A percentile compares a stretch with the other conserved stretches of the same genome.
phyloP scores from a whole-genome alignment of 495 filamentous ascomycete genomes.

The Podospora appendiculata region DNA sequence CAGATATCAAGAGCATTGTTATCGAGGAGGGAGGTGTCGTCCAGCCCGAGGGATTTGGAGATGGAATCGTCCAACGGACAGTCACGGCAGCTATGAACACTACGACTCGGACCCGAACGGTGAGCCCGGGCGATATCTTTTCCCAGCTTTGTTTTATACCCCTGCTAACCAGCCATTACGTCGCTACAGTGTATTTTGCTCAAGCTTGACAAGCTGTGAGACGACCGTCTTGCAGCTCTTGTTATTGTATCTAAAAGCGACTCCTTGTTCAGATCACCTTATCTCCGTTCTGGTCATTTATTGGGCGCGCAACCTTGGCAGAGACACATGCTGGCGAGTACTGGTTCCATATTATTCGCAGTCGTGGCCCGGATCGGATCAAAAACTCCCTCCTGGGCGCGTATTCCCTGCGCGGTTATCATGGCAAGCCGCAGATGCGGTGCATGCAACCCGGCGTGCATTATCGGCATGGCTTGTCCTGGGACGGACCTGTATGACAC shows the following conservation, averaged over 20 bases:
- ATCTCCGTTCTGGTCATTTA: neutral
- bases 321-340: neutral
- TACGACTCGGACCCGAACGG: neutral
- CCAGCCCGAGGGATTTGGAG: neutral
- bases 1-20: neutral
- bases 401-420: no score
- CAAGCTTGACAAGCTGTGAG: neutral
- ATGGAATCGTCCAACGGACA: neutral
- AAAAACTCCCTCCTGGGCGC: no score
- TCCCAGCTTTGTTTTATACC: neutral
- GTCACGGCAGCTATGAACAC: neutral
- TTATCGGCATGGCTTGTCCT: no score
- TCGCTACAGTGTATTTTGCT: neutral
- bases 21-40: neutral
- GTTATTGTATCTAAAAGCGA: neutral
- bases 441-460: no score
- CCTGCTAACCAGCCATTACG: neutral
- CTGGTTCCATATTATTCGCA: neutral
- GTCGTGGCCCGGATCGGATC: no score
- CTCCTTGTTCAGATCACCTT: neutral
- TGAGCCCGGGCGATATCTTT: neutral
- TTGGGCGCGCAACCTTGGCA: neutral
- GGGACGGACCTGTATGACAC: no score
- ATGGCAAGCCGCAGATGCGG: no score
- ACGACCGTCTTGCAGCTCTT: neutral